Evolutionary conservation across 805 yeast species (phyloP).

Genomic region (Candida pseudoglaebosa): DNA sequence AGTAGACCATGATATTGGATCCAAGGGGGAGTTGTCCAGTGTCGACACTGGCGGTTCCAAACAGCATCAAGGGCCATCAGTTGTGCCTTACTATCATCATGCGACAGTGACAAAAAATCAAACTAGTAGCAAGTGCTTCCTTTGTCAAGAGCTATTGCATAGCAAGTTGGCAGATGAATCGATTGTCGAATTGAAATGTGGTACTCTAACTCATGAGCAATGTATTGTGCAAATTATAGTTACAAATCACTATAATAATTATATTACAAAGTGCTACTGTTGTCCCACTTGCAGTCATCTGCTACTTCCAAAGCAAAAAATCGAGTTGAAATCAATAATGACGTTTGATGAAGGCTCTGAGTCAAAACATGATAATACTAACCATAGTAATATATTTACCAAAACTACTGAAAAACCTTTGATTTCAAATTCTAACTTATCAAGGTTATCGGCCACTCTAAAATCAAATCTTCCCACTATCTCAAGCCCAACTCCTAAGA

Average conservation of each 20-base stretch:
- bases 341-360: neutral
- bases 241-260: neutral
- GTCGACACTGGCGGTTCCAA: conserved; percentile 3
- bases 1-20: neutral
- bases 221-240: conserved; percentile 34
- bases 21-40: no score
- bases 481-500: neutral
- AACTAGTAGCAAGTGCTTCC: conserved; percentile 30
- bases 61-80: conserved; percentile 1
- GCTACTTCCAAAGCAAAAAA: neutral
- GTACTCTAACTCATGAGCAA: conserved; percentile 55
- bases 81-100: conserved; percentile 1
- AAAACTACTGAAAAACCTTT: neutral
- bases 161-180: conserved; percentile 43
- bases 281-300: neutral
- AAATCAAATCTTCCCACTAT: neutral
- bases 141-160: conserved; percentile 51
- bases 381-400: neutral
- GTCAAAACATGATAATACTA: neutral
- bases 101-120: conserved; percentile 3
- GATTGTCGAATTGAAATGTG: conserved; percentile 48
- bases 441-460: neutral
- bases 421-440: neutral
- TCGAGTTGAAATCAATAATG: neutral
- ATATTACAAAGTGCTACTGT: neutral